These are phyloP conservation scores for Erodium moschatum DNA, from an alignment of 441 rosid genomes.

Conservation along the genomic window DNA sequence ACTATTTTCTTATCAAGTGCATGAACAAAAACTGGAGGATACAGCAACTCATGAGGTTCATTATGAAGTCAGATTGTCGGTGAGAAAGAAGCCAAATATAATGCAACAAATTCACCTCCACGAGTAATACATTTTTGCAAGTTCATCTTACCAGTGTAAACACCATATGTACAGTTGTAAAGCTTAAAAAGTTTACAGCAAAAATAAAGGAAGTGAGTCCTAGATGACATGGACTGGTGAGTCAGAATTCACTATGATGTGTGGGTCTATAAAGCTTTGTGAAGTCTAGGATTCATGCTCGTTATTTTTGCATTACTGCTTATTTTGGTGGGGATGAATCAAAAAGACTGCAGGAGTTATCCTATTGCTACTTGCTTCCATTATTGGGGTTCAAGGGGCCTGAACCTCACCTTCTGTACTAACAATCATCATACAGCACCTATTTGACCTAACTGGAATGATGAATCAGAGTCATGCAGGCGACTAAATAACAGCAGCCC, in stretches of 20 bases:
- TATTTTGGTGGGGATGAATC: neutral
- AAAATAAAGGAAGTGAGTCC: too few relatives aligned
- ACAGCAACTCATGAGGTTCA: too few relatives aligned
- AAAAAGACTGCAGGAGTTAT: conserved; percentile 17
- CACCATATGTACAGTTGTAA: neutral
- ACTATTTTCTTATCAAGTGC: conserved; percentile 1
- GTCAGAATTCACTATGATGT: neutral
- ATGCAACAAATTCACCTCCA: conserved; percentile 4
- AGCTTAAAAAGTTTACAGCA: too few relatives aligned
- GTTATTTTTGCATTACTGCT: conserved; percentile 4
- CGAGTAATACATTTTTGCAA: neutral
- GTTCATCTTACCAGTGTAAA: neutral
- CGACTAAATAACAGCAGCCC: too few relatives aligned
- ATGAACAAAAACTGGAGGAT: neutral
- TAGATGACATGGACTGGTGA: too few relatives aligned
- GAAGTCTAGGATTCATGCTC: conserved; percentile 8
- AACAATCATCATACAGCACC: too few relatives aligned
- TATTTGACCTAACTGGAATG: too few relatives aligned
- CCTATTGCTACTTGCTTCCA: neutral
- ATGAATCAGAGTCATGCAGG: too few relatives aligned
- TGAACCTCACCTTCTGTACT: too few relatives aligned
- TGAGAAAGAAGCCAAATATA: conserved; percentile 1
- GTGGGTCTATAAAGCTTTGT: conserved; percentile 7
- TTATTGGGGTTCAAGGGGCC: conserved; percentile 1
- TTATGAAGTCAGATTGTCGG: neutral